phyloP scores from a whole-genome alignment of 306 rosid species.

The Biancaea sappan region DNA sequence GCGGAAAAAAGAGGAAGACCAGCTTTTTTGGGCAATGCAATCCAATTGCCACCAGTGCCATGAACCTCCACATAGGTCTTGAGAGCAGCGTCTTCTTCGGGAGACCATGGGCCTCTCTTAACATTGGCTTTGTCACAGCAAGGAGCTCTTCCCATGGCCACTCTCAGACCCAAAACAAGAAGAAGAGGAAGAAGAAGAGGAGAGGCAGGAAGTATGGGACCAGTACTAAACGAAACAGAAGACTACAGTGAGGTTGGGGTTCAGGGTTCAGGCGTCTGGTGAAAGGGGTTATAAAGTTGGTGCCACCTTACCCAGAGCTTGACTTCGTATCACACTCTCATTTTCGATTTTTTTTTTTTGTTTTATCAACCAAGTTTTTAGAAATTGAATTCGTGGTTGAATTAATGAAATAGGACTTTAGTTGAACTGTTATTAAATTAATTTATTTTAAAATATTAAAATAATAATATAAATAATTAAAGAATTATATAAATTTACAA shows the following conservation, averaged over 20 bases:
- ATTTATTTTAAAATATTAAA: too few relatives aligned
- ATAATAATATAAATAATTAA: too few relatives aligned
- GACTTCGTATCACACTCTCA: slow-evolving; percentile 17
- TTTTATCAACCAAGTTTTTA: too few relatives aligned
- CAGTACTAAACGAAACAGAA: slow-evolving; percentile 9
- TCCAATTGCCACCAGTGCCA: slow-evolving; percentile 86
- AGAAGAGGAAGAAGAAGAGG: not conserved
- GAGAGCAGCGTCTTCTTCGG: slow-evolving; percentile 85
- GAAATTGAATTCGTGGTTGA: too few relatives aligned
- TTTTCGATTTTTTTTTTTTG: not conserved
- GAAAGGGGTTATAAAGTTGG: slow-evolving; percentile 46
- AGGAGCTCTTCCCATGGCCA: slow-evolving; percentile 87
- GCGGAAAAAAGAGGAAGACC: slow-evolving; percentile 53
- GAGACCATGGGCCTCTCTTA: slow-evolving; percentile 94
- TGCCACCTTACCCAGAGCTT: slow-evolving; percentile 28
- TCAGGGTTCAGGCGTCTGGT: not conserved
- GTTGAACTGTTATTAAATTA: too few relatives aligned
- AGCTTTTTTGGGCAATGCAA: slow-evolving; percentile 81
- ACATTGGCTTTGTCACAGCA: slow-evolving; percentile 92
- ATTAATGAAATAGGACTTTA: too few relatives aligned
- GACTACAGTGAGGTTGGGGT: not conserved
- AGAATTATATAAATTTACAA: too few relatives aligned
- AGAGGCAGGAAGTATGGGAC: not conserved
- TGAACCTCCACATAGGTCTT: slow-evolving; percentile 58
- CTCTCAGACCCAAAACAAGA: not conserved